Evolutionary conservation across 164 flowering plant species (phyloP), one percentile per base, ranked within the genome.

Genomic region (Sextonia rubra): DNA sequence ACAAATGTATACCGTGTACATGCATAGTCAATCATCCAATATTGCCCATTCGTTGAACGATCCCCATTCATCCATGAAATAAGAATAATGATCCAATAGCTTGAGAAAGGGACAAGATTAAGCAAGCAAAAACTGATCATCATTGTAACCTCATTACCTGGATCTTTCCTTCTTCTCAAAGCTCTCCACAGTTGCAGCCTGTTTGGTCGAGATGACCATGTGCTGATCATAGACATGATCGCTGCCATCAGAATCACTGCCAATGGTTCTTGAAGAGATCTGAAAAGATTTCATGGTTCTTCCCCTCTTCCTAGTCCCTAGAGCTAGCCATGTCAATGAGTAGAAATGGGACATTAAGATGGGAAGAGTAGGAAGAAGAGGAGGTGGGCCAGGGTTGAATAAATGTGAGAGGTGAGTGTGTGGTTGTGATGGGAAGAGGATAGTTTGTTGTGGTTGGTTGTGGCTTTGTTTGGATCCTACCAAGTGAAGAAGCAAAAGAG

Each of bases 401-500:
- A 73, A 87, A 86, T 87, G 80, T 47, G 87, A 83, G 75, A 82
- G 79, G 67, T 60, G 72, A 87, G 85, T 86, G 22, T 90, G 88
- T 88, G 94, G 94, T 30, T 74, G 73, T 23, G 32, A 82, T 52
- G 17, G 9, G 9, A 32, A 52, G 27, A 22, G 14, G 20, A 63
- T 66, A 30, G 69, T 61, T 32, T 47, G 24, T 81, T 83, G 78
- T 73, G 85, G 73, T 4, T 86, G 75, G 75, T 72, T 55, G 18
- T 60, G 18, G 27, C 70, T 77, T 63, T 29, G 32, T 64, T 26
- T 29, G 30, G 30, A 25, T 64, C 67, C 67, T 6, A 23, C 12
- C 23, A 61, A 61, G 3, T 61, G 25, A n/a, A 24, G 24, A 61
- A 22, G 27, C 15, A 61, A 8, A 61, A n/a, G 20, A 6, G 37